Conservation (phyloP, 2,329 filamentous ascomycete species). For the Ascochyta lentis region DNA sequence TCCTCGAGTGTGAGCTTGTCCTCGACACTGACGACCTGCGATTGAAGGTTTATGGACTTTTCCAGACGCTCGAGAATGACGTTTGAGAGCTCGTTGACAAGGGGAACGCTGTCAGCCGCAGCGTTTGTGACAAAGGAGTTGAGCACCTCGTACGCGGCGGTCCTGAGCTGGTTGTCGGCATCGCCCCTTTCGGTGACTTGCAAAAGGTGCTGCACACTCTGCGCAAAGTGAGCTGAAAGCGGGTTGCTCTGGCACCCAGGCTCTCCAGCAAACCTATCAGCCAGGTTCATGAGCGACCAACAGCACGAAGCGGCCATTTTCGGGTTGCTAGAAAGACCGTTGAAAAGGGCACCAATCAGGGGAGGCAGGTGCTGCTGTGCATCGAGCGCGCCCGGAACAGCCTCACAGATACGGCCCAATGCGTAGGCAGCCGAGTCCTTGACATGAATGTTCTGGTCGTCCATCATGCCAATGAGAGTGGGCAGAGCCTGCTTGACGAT, state of each 20-base stretch:
- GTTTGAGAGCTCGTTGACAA: slow-evolving; percentile 82
- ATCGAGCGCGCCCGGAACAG: slow-evolving; percentile 90
- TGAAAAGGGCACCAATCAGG: slow-evolving; percentile 87
- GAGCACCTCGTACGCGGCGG: slow-evolving; percentile 95
- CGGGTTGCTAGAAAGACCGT: slow-evolving; percentile 84
- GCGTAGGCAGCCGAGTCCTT: slow-evolving; percentile 96
- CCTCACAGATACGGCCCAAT: slow-evolving; percentile 93
- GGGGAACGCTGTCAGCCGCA: slow-evolving; percentile 80
- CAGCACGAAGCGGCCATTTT: slow-evolving; percentile 99
- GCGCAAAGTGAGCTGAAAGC: slow-evolving; percentile 89
- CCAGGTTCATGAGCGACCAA: slow-evolving; percentile 98
- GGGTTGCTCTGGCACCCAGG: slow-evolving; percentile 79
- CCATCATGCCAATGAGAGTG: slow-evolving; percentile 90
- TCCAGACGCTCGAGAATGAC: slow-evolving; percentile 91
- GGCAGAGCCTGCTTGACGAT: slow-evolving; percentile 95
- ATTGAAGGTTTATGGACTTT: slow-evolving; percentile 86
- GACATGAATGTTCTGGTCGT: slow-evolving; percentile 86
- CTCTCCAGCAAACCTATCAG: slow-evolving; percentile 92
- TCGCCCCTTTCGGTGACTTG: slow-evolving; percentile 83
- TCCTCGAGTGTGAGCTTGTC: slow-evolving; percentile 96
- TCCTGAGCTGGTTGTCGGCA: slow-evolving; percentile 86
- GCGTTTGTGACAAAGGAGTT: slow-evolving; percentile 93
- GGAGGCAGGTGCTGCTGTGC: slow-evolving; percentile 80
- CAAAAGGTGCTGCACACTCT: slow-evolving; percentile 85
- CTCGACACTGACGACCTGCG: slow-evolving; percentile 94